Conservation (phyloP, 352 stramenopile species). For the Pythium vanterpoolii region DNA sequence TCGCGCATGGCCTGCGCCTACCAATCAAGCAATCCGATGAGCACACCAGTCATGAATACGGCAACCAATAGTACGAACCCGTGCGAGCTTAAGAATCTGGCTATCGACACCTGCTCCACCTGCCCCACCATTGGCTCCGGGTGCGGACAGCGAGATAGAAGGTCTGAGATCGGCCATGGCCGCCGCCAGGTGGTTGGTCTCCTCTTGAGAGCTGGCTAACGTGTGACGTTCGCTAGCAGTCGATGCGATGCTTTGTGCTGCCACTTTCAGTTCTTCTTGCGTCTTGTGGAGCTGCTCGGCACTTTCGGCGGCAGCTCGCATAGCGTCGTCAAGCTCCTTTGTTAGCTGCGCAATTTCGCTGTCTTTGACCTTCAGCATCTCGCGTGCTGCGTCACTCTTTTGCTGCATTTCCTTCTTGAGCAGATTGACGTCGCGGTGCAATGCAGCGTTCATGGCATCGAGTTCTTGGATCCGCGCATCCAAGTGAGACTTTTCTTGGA, state of each 20-base stretch:
- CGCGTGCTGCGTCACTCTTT: conserved; percentile 36
- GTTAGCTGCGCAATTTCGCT: conserved; percentile 44
- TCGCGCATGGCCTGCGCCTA: conserved; percentile 29
- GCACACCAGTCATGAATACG: background rate
- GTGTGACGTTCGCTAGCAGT: background rate
- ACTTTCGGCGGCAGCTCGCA: conserved; percentile 24
- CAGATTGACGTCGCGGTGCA: conserved; percentile 27
- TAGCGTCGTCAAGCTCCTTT: conserved; percentile 44
- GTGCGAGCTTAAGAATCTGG: conserved; percentile 29
- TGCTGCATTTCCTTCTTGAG: conserved; percentile 37
- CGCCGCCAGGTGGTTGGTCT: conserved; percentile 9
- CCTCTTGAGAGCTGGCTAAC: background rate
- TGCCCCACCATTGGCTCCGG: conserved; percentile 17
- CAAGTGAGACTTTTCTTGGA: conserved; percentile 30
- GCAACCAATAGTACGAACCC: conserved; percentile 8
- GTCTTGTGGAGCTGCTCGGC: conserved; percentile 14
- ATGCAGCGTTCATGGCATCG: conserved; percentile 25
- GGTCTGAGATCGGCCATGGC: conserved; percentile 29
- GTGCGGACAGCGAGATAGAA: conserved; percentile 36
- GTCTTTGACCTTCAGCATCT: conserved; percentile 53
- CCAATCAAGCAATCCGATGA: background rate
- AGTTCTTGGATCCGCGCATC: conserved; percentile 39
- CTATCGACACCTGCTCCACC: conserved; percentile 14
- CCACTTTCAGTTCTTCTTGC: background rate
- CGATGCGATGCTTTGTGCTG: background rate